Conservation (phyloP, 2,329 filamentous ascomycete species). For the Echinosphaeria canescens region DNA sequence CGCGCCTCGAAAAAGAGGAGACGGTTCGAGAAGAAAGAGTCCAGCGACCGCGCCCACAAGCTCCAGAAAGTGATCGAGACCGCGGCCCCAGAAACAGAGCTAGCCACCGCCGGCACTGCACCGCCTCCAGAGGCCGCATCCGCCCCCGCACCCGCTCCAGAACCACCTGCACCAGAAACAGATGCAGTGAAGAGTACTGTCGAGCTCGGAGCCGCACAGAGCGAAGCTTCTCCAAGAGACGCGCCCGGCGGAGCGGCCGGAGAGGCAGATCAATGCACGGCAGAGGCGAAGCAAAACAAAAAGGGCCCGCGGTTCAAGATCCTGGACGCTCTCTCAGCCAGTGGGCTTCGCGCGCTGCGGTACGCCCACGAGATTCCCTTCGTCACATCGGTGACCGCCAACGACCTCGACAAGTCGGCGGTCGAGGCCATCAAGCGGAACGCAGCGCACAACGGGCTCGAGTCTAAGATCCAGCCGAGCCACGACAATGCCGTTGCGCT, state of each 20-base stretch:
- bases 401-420: slow-evolving; percentile 65
- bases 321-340: slow-evolving; percentile 85
- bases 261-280: no score
- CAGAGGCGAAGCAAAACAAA: slow-evolving; percentile 5
- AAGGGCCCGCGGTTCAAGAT: slow-evolving; percentile 45
- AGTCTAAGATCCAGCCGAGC: slow-evolving; percentile 47
- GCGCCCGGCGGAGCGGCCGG: no score
- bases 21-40: slow-evolving; percentile 13
- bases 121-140: no score
- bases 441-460: slow-evolving; percentile 59
- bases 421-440: slow-evolving; percentile 69
- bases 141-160: background rate
- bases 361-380: slow-evolving; percentile 86
- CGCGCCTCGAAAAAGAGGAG: slow-evolving; percentile 17
- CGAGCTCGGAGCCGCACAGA: background rate
- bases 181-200: no score
- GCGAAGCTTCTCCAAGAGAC: no score
- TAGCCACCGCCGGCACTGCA: background rate
- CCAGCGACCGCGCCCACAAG: slow-evolving; percentile 18
- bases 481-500: slow-evolving; percentile 71
- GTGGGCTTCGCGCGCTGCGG: slow-evolving; percentile 72
- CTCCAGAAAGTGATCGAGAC: slow-evolving; percentile 7
- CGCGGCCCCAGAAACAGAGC: slow-evolving; percentile 1
- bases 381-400: slow-evolving; percentile 62
- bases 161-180: no score